phyloP scores from a whole-genome alignment of 345 rosid genomes.

The Corchorus capsularis region DNA sequence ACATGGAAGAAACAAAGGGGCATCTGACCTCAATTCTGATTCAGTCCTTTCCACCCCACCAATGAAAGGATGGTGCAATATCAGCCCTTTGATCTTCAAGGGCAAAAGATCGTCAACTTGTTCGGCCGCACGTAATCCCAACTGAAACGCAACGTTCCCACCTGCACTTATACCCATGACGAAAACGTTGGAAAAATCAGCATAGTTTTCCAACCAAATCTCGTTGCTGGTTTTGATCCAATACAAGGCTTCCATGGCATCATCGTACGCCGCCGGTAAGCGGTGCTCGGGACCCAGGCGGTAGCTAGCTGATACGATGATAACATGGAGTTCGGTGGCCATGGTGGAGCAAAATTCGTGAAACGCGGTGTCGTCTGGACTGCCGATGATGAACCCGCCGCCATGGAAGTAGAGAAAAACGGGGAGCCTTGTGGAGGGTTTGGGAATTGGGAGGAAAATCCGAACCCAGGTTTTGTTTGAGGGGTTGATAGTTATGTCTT shows the following conservation, averaged over 20 bases:
- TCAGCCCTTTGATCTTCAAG: slow-evolving; percentile 57
- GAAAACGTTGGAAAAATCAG: slow-evolving; percentile 53
- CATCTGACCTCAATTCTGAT: slow-evolving; percentile 56
- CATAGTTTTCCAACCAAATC: slow-evolving; percentile 59
- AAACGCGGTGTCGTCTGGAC: neutral
- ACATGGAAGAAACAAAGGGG: slow-evolving; percentile 46
- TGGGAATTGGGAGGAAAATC: no score
- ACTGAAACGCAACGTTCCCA: slow-evolving; percentile 64
- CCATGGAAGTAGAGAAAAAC: slow-evolving; percentile 24
- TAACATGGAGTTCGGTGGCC: slow-evolving; percentile 27
- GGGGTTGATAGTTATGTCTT: no score
- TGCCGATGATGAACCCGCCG: slow-evolving; percentile 17
- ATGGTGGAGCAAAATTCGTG: slow-evolving; percentile 13
- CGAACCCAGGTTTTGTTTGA: no score
- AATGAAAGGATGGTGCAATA: slow-evolving; percentile 60
- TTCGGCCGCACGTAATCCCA: slow-evolving; percentile 42
- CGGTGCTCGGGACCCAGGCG: slow-evolving; percentile 85
- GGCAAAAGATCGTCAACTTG: slow-evolving; percentile 44
- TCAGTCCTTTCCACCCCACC: slow-evolving; percentile 58
- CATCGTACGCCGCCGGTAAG: slow-evolving; percentile 27
- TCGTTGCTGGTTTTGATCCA: slow-evolving; percentile 57
- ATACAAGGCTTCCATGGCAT: slow-evolving; percentile 63
- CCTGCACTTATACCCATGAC: slow-evolving; percentile 79
- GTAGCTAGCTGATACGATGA: slow-evolving; percentile 71
- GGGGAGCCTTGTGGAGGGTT: slow-evolving; percentile 13